These are phyloP conservation scores for Trichothecium roseum DNA, from an alignment of 2,329 filamentous ascomycete species.

Conservation along the genomic window DNA sequence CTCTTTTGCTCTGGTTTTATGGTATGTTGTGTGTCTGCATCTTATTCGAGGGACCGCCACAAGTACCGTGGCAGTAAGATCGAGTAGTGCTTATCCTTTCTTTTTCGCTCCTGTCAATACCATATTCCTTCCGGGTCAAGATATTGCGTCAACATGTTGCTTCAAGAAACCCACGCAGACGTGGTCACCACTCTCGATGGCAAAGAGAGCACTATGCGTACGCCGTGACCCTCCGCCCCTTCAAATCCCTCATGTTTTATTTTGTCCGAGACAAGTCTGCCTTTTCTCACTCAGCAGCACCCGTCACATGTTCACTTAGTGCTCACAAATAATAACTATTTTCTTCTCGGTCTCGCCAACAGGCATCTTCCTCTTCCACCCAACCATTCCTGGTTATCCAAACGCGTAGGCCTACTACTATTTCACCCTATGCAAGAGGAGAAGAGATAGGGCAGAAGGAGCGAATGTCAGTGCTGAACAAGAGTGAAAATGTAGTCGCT, in stretches of 20 bases:
- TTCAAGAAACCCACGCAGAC: constrained; percentile 42
- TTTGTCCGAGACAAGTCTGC: too few relatives aligned
- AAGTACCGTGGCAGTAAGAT: neutral
- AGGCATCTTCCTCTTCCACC: constrained; percentile 89
- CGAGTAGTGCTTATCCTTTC: too few relatives aligned
- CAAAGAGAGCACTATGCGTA: constrained; percentile 45
- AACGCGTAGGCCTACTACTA: constrained; percentile 52
- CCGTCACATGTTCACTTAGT: constrained; percentile 1
- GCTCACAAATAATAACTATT: constrained; percentile 5
- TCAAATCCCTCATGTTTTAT: neutral
- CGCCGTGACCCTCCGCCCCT: constrained; percentile 6
- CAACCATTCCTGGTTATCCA: constrained; percentile 73
- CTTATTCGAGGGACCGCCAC: neutral
- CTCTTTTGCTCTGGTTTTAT: too few relatives aligned
- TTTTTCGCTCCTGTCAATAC: neutral
- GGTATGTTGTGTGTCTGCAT: neutral
- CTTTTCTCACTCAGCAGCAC: too few relatives aligned
- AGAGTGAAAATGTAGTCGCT: constrained; percentile 36
- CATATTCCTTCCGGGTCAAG: neutral
- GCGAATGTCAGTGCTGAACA: constrained; percentile 1
- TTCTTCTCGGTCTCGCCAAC: constrained; percentile 5
- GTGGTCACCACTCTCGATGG: constrained; percentile 40
- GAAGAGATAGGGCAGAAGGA: too few relatives aligned
- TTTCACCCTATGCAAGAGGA: too few relatives aligned
- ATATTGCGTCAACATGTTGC: constrained; percentile 31